Percentiles rank a stretch among this genome's conserved stretches.
Conservation (phyloP, 345 rosid species). For the Atalantia buxifolia region DNA sequence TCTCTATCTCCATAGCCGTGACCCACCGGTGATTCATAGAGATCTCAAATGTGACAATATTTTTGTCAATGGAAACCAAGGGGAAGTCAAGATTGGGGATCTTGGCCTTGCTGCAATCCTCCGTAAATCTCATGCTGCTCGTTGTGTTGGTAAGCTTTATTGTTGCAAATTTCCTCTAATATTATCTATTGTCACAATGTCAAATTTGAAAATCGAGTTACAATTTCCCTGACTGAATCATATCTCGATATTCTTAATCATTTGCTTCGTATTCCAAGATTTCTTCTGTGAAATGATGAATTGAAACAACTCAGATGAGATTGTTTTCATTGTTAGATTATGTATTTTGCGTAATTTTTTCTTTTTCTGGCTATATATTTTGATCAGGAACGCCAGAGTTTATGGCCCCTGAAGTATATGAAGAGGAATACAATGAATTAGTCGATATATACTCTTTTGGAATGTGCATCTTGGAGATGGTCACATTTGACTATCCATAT, state of each 20-base stretch:
- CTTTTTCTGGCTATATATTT: neutral
- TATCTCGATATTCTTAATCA: neutral
- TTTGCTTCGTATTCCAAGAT: neutral
- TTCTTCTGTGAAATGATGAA: neutral
- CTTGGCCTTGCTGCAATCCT: conserved; percentile 96
- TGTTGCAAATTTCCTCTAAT: neutral
- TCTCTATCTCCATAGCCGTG: conserved; percentile 76
- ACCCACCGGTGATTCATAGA: conserved; percentile 93
- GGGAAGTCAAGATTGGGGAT: conserved; percentile 97
- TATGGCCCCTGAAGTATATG: conserved; percentile 98
- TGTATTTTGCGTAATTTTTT: neutral
- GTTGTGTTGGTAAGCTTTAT: conserved; percentile 71
- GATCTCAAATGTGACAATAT: conserved; percentile 99
- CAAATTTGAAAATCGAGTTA: neutral
- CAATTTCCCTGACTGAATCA: neutral
- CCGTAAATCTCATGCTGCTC: conserved; percentile 84
- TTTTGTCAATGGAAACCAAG: conserved; percentile 96
- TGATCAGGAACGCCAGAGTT: conserved; percentile 91
- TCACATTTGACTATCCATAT: conserved; percentile 92
- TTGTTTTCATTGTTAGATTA: neutral
- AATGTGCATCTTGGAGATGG: conserved; percentile 97
- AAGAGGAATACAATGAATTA: conserved; percentile 93
- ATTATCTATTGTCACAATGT: neutral
- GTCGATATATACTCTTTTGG: conserved; percentile 97
- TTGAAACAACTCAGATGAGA: neutral